A percentile compares a stretch with the other conserved stretches of the same genome.
These are phyloP conservation scores for Pythium sukuiense DNA, from an alignment of 352 stramenopile species.

Conservation along the genomic window DNA sequence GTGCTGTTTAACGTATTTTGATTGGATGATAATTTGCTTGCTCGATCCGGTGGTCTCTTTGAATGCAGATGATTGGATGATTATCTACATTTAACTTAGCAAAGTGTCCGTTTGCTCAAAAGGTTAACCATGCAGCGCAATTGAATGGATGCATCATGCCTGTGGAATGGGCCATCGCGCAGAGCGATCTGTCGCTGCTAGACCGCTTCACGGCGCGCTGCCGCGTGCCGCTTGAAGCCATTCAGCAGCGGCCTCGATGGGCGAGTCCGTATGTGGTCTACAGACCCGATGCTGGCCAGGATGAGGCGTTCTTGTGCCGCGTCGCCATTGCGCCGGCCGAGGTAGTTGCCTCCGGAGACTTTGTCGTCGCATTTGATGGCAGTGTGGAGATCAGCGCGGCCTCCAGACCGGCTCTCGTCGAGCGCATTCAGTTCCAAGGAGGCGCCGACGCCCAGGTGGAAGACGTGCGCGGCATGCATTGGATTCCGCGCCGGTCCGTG, in stretches of 20 bases:
- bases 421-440: background rate
- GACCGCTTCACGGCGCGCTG: slow-evolving; percentile 65
- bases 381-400: slow-evolving; percentile 13
- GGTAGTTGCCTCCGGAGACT: background rate
- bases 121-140: background rate
- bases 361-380: background rate
- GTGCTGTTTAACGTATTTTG: background rate
- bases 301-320: slow-evolving; percentile 39
- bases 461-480: slow-evolving; percentile 27
- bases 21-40: slow-evolving; percentile 22
- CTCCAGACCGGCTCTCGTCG: background rate
- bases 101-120: background rate
- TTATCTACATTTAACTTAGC: slow-evolving; percentile 7
- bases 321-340: slow-evolving; percentile 28
- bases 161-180: slow-evolving; percentile 24
- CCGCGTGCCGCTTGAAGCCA: slow-evolving; percentile 35
- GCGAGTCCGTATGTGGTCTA: slow-evolving; percentile 40
- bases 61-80: slow-evolving; percentile 14
- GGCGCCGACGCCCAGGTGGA: slow-evolving; percentile 8
- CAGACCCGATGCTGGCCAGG: background rate
- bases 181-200: slow-evolving; percentile 22
- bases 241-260: slow-evolving; percentile 37
- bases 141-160: slow-evolving; percentile 20
- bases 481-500: slow-evolving; percentile 49
- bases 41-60: slow-evolving; percentile 13